Percentiles rank a stretch among this genome's conserved stretches.
phyloP scores from a whole-genome alignment of 805 yeast genomes.

The Cephaloascus fragrans region DNA sequence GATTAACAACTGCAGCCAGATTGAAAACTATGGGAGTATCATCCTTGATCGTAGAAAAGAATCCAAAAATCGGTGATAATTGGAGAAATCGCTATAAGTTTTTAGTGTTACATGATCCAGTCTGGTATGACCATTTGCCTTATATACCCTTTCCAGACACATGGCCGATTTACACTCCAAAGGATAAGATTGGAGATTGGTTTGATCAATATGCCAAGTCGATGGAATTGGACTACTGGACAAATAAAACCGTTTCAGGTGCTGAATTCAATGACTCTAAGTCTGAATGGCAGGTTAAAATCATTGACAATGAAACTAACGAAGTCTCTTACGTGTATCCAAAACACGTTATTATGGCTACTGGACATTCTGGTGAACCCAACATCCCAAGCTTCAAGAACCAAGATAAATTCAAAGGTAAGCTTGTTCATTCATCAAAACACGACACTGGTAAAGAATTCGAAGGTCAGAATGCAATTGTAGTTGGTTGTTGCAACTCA shows the following conservation, averaged over 20 bases:
- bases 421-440: conserved; percentile 29
- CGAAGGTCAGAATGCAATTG: conserved; percentile 31
- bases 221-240: conserved; percentile 26
- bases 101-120: conserved; percentile 35
- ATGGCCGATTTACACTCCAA: conserved; percentile 33
- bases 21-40: conserved; percentile 30
- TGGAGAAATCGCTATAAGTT: conserved; percentile 37
- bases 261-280: conserved; percentile 17
- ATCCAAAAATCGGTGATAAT: conserved; percentile 30
- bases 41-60: conserved; percentile 26
- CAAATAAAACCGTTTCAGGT: conserved; percentile 13
- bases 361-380: conserved; percentile 38
- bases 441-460: conserved; percentile 30
- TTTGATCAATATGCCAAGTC: conserved; percentile 28
- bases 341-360: conserved; percentile 29
- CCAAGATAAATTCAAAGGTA: conserved; percentile 25
- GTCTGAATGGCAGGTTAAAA: conserved; percentile 21
- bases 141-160: conserved; percentile 28
- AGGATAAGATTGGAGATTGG: conserved; percentile 34
- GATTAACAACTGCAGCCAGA: conserved; percentile 31
- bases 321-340: conserved; percentile 15
- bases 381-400: conserved; percentile 29
- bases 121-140: conserved; percentile 30
- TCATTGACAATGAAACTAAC: conserved; percentile 16
- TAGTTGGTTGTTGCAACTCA: conserved; percentile 35